Conservation (phyloP, 352 stramenopile species). For the Globisporangium paddicum region DNA sequence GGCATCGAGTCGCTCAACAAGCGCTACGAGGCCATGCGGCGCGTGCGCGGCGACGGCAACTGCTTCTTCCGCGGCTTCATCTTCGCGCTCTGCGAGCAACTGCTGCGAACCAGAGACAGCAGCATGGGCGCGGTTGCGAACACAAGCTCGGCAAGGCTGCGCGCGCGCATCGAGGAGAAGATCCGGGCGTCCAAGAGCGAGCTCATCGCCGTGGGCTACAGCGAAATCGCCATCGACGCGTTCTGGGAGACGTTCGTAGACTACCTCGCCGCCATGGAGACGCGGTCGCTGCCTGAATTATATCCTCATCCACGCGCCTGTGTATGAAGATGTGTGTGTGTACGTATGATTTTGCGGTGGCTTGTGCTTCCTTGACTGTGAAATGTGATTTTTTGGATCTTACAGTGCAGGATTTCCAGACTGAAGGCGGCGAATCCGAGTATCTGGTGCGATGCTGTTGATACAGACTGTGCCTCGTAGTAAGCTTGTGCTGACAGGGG, state of each 20-base stretch:
- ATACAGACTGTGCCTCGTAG: no score
- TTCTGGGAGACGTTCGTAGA: slow-evolving; percentile 94
- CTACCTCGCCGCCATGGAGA: slow-evolving; percentile 78
- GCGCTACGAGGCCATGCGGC: slow-evolving; percentile 71
- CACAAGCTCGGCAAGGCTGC: slow-evolving; percentile 21
- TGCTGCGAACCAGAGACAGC: slow-evolving; percentile 23
- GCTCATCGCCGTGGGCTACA: slow-evolving; percentile 85
- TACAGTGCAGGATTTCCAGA: slow-evolving; percentile 77
- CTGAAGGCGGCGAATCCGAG: slow-evolving; percentile 78
- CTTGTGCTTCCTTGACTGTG: slow-evolving; percentile 29
- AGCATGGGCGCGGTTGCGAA: not conserved
- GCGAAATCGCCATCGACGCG: slow-evolving; percentile 89
- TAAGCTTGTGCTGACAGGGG: not conserved
- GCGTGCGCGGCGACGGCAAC: slow-evolving; percentile 88
- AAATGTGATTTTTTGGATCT: slow-evolving; percentile 17
- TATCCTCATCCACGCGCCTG: slow-evolving; percentile 20
- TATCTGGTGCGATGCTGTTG: slow-evolving; percentile 56
- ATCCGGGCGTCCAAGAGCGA: slow-evolving; percentile 68
- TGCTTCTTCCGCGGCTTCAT: slow-evolving; percentile 91
- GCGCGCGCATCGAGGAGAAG: slow-evolving; percentile 41
- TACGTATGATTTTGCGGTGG: slow-evolving; percentile 6
- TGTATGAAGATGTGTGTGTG: slow-evolving; percentile 1
- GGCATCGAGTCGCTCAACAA: slow-evolving; percentile 60
- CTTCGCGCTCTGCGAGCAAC: slow-evolving; percentile 82
- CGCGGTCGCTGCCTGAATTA: slow-evolving; percentile 57